A percentile compares a stretch with the other conserved stretches of the same genome.
These are phyloP conservation scores for Xerocomellus dryophilus DNA, from an alignment of 768 basidiomycete genomes.

Conservation along the genomic window DNA sequence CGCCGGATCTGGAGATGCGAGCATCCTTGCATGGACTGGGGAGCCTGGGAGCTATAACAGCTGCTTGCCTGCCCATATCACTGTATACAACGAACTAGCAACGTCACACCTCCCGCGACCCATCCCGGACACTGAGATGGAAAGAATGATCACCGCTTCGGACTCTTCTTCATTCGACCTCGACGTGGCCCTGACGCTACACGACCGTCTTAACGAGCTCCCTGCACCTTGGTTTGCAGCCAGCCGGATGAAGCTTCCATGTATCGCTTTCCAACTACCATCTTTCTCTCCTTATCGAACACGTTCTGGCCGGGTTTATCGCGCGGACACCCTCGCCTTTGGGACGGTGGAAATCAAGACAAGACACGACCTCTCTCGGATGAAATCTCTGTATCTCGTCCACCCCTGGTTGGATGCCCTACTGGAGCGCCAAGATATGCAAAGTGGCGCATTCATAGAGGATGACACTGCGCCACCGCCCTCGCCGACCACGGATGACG, in stretches of 20 bases:
- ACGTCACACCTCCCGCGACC: neutral
- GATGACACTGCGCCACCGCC: no score
- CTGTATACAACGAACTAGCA: neutral
- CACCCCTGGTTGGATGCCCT: slow-evolving; percentile 2
- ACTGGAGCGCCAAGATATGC: neutral
- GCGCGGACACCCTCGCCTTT: neutral
- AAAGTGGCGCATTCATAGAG: neutral
- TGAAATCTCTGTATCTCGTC: neutral
- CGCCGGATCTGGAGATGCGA: neutral
- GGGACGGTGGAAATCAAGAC: neutral
- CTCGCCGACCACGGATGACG: neutral
- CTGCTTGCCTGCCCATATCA: neutral
- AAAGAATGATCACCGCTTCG: neutral
- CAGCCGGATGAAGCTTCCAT: slow-evolving; percentile 4
- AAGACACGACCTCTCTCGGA: neutral
- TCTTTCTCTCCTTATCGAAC: neutral
- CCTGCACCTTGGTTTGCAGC: neutral
- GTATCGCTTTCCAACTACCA: neutral
- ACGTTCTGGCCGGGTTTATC: neutral
- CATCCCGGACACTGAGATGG: neutral
- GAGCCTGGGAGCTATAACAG: neutral
- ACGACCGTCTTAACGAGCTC: neutral
- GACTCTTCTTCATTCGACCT: neutral
- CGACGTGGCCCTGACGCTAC: neutral
- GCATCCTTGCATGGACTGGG: neutral